Conservation (phyloP, 129 eudicot genomes). For the Tanacetum coccineum region DNA sequence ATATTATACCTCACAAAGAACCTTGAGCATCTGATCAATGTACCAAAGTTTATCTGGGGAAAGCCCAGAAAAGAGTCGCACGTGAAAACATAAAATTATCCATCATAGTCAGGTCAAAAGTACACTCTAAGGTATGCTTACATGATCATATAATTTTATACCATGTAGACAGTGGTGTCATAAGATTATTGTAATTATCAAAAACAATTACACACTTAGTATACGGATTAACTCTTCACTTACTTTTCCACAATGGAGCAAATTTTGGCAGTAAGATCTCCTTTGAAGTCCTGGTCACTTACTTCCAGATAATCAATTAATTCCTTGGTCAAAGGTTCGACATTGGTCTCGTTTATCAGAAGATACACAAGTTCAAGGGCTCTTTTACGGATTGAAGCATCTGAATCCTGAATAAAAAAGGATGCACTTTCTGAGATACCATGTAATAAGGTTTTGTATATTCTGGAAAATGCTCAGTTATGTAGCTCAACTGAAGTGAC, state of each 20-base stretch:
- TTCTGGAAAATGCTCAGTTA: too few species aligned
- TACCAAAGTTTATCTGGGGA: conserved; percentile 94
- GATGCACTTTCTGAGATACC: too few species aligned
- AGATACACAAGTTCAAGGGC: conserved; percentile 97
- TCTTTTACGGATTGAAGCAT: conserved; percentile 96
- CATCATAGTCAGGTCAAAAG: neutral
- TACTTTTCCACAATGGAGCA: conserved; percentile 98
- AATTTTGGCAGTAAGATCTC: conserved; percentile 88
- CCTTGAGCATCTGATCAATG: conserved; percentile 97
- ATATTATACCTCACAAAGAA: conserved; percentile 82
- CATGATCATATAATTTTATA: too few species aligned
- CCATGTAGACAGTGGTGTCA: too few species aligned
- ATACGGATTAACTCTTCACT: conserved; percentile 29
- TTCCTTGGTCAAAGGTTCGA: conserved; percentile 83
- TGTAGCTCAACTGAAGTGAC: too few species aligned
- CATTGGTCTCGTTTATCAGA: conserved; percentile 87
- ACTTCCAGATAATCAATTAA: conserved; percentile 83
- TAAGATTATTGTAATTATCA: too few species aligned
- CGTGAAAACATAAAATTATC: neutral
- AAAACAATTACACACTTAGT: neutral
- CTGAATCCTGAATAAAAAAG: conserved; percentile 66
- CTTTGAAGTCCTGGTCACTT: conserved; percentile 93
- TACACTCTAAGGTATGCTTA: too few species aligned
- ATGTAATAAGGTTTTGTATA: too few species aligned
- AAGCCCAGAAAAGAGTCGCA: conserved; percentile 50